Evolutionary conservation across 2,329 filamentous ascomycete species (phyloP).

Genomic region (Sclerotinia subarctica): DNA sequence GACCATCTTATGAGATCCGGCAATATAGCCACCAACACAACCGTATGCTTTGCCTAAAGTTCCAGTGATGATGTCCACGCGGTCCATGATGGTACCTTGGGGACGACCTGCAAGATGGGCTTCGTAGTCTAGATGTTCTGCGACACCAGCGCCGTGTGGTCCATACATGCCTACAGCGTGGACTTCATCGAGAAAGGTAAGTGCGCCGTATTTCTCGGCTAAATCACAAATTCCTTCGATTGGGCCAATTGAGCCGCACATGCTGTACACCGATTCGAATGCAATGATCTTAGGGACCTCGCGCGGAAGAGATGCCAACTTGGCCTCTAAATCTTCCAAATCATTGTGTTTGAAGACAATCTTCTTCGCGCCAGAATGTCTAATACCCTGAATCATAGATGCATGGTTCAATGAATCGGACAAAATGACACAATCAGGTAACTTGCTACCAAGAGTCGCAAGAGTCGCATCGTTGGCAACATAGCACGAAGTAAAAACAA

Average conservation of each 20-base stretch:
- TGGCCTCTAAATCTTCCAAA: conserved; percentile 84
- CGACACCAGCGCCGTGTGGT: conserved; percentile 89
- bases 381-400: conserved; percentile 99
- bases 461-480: conserved; percentile 97
- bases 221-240: conserved; percentile 95
- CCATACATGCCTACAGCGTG: conserved; percentile 99
- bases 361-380: conserved; percentile 95
- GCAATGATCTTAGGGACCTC: conserved; percentile 95
- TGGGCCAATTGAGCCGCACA: conserved; percentile 96
- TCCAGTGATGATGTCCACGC: conserved; percentile 95
- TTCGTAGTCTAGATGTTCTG: conserved; percentile 94
- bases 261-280: conserved; percentile 98
- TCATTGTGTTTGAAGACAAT: conserved; percentile 99
- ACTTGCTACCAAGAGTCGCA: conserved; percentile 92
- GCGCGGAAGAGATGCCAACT: conserved; percentile 81
- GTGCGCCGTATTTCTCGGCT: conserved; percentile 93
- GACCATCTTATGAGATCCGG: conserved; percentile 79
- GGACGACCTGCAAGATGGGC: conserved; percentile 73
- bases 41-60: conserved; percentile 97
- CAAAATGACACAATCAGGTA: conserved; percentile 96
- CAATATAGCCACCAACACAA: conserved; percentile 96
- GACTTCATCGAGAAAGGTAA: conserved; percentile 97
- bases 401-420: conserved; percentile 97
- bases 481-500: conserved; percentile 97
- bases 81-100: conserved; percentile 85